Percentiles rank a stretch among this genome's conserved stretches.
These are phyloP conservation scores for Millerago galiae DNA, from an alignment of 805 yeast species.

Conservation along the genomic window DNA sequence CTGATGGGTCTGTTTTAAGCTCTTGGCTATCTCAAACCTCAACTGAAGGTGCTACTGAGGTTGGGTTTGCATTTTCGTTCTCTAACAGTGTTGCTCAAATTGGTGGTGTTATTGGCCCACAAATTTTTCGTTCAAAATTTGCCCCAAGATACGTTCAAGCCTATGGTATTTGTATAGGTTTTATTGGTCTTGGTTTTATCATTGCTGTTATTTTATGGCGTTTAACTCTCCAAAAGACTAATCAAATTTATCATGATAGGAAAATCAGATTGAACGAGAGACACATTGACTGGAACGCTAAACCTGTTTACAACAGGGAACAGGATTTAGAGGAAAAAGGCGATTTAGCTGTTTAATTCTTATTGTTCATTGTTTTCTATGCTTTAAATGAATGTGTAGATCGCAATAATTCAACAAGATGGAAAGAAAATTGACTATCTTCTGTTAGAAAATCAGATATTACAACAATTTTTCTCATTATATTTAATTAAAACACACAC, in stretches of 20 bases:
- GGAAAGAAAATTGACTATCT: no score
- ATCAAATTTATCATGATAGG: neutral
- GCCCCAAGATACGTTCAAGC: constrained; percentile 10
- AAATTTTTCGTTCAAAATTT: constrained; percentile 8
- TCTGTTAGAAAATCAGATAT: no score
- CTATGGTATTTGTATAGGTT: constrained; percentile 9
- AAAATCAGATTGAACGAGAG: constrained; percentile 3
- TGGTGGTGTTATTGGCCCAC: constrained; percentile 14
- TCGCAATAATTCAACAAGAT: no score
- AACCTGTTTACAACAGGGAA: constrained; percentile 3
- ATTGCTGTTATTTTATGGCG: neutral
- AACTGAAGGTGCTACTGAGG: constrained; percentile 7
- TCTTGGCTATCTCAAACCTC: constrained; percentile 9
- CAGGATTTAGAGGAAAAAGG: neutral
- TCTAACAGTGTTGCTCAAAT: constrained; percentile 8
- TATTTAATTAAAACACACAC: no score
- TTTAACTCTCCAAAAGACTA: neutral
- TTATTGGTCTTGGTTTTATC: constrained; percentile 3
- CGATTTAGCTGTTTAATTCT: neutral
- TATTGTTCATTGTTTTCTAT: neutral
- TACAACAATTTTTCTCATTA: no score
- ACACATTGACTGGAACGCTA: neutral
- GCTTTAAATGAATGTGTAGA: no score
- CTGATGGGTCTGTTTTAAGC: constrained; percentile 9
- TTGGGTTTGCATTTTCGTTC: constrained; percentile 8